Evolutionary conservation across 345 rosid species (phyloP).

Genomic region (Murraya paniculata): DNA sequence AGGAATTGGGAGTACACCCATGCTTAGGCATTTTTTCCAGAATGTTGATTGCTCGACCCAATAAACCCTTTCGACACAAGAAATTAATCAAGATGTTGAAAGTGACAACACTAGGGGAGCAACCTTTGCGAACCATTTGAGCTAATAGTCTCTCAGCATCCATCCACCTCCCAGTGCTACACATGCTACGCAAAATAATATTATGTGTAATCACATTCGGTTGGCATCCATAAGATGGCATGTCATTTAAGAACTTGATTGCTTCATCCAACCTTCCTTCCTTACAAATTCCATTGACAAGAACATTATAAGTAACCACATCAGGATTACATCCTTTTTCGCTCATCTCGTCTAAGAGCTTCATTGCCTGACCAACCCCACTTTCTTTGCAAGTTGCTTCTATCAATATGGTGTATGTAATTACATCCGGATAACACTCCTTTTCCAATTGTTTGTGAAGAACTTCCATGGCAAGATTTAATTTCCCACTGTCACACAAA

Average conservation of each 20-base stretch:
- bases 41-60: conserved; percentile 74
- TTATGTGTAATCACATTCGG: conserved; percentile 83
- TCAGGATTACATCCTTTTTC: conserved; percentile 76
- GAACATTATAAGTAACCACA: conserved; percentile 78
- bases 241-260: conserved; percentile 61
- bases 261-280: conserved; percentile 88
- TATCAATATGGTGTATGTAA: conserved; percentile 77
- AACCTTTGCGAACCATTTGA: conserved; percentile 74
- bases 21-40: conserved; percentile 82
- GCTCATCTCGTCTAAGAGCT: conserved; percentile 88
- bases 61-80: conserved; percentile 76
- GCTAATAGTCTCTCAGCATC: conserved; percentile 77
- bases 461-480: conserved; percentile 79
- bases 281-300: conserved; percentile 81
- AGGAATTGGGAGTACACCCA: conserved; percentile 78
- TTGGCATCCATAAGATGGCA: conserved; percentile 69
- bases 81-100: conserved; percentile 86
- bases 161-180: conserved; percentile 85
- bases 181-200: conserved; percentile 75
- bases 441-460: conserved; percentile 56
- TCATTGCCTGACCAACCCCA: conserved; percentile 84
- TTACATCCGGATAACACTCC: conserved; percentile 71
- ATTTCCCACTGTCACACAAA: conserved; percentile 70
- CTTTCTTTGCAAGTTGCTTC: conserved; percentile 81
- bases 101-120: conserved; percentile 85